phyloP scores from a whole-genome alignment of 352 stramenopile species.

The Globisporangium orthogonon region DNA sequence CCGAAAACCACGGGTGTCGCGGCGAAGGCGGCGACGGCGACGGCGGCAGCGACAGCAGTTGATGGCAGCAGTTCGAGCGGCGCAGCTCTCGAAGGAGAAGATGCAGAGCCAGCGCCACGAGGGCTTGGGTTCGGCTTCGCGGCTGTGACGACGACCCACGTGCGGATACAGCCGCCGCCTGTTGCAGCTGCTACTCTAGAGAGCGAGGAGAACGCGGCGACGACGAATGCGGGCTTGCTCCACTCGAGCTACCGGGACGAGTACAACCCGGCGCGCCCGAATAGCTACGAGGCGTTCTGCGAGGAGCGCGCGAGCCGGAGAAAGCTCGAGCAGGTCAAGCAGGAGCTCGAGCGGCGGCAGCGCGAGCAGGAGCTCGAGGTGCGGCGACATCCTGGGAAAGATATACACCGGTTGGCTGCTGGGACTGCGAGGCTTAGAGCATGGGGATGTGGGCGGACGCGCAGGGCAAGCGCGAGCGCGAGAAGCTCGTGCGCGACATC shows the following conservation, averaged over 20 bases:
- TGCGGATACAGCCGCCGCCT: conserved; percentile 19
- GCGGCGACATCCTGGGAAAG: conserved; percentile 2
- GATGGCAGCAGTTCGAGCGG: not conserved
- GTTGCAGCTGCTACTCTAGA: not conserved
- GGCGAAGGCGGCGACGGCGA: not conserved
- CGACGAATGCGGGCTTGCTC: conserved; percentile 42
- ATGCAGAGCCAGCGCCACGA: conserved; percentile 2
- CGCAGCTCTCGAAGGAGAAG: not conserved
- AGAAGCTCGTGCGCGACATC: conserved; percentile 64
- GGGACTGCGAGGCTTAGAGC: not conserved
- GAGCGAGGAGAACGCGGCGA: conserved; percentile 12
- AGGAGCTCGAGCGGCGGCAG: conserved; percentile 71
- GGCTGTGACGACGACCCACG: conserved; percentile 21
- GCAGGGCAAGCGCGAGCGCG: conserved; percentile 63
- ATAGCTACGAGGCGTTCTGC: conserved; percentile 87
- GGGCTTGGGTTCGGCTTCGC: conserved; percentile 29
- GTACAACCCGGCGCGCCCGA: conserved; percentile 83
- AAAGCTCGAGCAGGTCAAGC: conserved; percentile 80
- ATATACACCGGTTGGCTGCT: no score
- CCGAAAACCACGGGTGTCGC: not conserved
- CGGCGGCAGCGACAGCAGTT: not conserved
- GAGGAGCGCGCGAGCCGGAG: conserved; percentile 67
- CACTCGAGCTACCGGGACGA: conserved; percentile 74
- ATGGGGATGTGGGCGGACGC: not conserved
- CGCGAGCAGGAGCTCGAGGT: conserved; percentile 68